phyloP scores from a whole-genome alignment of 2,329 filamentous ascomycete genomes.

The Xylaria sp. region DNA sequence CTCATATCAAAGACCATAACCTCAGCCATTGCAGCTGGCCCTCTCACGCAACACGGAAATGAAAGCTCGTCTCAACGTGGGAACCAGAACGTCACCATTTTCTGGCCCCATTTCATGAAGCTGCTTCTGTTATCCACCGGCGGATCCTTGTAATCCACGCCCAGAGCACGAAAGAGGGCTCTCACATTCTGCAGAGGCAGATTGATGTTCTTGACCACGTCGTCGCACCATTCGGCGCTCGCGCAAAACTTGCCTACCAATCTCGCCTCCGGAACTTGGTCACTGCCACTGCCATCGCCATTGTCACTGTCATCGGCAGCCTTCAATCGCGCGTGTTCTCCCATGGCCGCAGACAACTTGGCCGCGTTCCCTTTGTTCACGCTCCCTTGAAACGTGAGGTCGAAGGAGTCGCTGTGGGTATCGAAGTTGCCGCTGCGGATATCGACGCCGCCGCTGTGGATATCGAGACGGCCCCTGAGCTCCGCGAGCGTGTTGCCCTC shows the following conservation, averaged over 20 bases:
- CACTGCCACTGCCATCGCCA: too few relatives aligned
- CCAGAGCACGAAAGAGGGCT: conserved; percentile 38
- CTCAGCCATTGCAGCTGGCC: neutral
- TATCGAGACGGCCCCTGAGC: conserved; percentile 45
- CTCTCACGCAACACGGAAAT: neutral
- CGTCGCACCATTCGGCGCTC: conserved; percentile 45
- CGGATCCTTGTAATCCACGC: conserved; percentile 10
- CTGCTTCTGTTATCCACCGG: conserved; percentile 14
- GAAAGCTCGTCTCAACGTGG: neutral
- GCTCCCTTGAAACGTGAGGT: conserved; percentile 37
- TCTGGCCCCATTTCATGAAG: conserved; percentile 5
- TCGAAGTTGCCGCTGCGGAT: conserved; percentile 39
- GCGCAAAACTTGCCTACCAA: conserved; percentile 44
- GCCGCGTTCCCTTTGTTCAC: conserved; percentile 26
- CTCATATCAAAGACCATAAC: neutral
- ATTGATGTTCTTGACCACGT: conserved; percentile 43
- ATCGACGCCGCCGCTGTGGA: conserved; percentile 38
- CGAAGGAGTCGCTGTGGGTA: conserved; percentile 30
- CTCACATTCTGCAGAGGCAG: conserved; percentile 38
- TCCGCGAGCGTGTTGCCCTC: conserved; percentile 37
- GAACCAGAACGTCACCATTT: conserved; percentile 19
- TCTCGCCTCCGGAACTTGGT: conserved; percentile 7
- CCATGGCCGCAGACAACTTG: conserved; percentile 22
- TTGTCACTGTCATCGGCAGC: neutral
- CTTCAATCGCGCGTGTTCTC: neutral